Percentiles rank a stretch among this genome's conserved stretches.
Conservation (phyloP, 352 stramenopile species). For the Pythium periplocum region DNA sequence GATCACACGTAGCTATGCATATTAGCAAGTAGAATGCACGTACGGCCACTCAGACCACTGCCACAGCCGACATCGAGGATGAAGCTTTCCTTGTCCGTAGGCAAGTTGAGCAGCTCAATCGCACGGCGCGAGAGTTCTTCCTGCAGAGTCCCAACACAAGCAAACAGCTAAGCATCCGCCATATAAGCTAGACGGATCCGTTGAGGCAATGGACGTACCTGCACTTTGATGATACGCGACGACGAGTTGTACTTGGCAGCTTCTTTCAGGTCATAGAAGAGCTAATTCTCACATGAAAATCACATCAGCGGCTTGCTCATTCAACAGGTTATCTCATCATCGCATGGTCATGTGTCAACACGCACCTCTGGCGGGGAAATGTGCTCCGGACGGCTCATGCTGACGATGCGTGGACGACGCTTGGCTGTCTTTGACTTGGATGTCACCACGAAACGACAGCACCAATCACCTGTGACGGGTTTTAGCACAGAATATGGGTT, state of each 20-base stretch:
- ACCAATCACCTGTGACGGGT: conserved; percentile 10
- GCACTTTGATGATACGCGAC: conserved; percentile 91
- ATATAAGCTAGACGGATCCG: too few relatives aligned
- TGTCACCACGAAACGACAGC: conserved; percentile 14
- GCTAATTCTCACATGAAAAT: conserved; percentile 25
- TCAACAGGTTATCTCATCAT: neutral
- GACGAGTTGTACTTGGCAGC: conserved; percentile 91
- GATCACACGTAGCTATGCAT: too few relatives aligned
- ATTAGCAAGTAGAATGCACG: conserved; percentile 4
- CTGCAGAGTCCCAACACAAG: conserved; percentile 11
- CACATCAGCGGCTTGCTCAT: neutral
- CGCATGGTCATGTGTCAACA: neutral
- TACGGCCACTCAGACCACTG: conserved; percentile 93
- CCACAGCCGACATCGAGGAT: conserved; percentile 97
- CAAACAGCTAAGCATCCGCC: too few relatives aligned
- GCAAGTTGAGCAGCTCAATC: conserved; percentile 96
- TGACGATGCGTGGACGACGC: conserved; percentile 2
- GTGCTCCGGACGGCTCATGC: conserved; percentile 85
- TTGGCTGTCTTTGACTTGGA: neutral
- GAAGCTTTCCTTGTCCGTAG: conserved; percentile 77
- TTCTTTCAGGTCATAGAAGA: conserved; percentile 92
- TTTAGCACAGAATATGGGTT: too few relatives aligned
- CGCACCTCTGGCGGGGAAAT: conserved; percentile 79
- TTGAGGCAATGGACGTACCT: conserved; percentile 33
- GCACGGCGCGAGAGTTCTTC: conserved; percentile 94